Percentiles rank a stretch among this genome's conserved stretches.
These are phyloP conservation scores for Sporothrix sp. DNA, from an alignment of 2,329 filamentous ascomycete genomes.

Conservation along the genomic window DNA sequence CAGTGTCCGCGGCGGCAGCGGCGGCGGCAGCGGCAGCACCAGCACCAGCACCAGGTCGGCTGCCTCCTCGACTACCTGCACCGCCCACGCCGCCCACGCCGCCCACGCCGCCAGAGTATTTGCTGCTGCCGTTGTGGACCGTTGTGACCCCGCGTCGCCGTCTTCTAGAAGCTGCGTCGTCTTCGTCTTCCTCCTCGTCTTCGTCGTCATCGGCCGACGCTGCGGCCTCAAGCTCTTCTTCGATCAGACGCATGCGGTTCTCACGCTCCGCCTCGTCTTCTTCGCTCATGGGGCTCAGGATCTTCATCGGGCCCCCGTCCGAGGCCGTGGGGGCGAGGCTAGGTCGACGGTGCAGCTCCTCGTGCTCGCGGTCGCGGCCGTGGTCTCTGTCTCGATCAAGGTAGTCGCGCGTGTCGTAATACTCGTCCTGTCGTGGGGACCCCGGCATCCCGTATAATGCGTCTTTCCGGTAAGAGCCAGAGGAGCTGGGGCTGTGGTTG, in stretches of 20 bases:
- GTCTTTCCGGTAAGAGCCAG: conserved; percentile 46
- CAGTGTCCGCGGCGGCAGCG: background rate
- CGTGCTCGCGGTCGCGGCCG: background rate
- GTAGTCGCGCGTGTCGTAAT: conserved; percentile 10
- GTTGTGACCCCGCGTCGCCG: conserved; percentile 19
- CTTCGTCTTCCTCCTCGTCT: conserved; percentile 33
- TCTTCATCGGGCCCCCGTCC: conserved; percentile 45
- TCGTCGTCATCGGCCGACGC: conserved; percentile 31
- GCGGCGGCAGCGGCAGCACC: background rate
- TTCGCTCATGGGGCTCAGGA: conserved; percentile 80
- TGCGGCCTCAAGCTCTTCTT: conserved; percentile 24
- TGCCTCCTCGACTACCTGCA: background rate
- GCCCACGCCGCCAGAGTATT: background rate
- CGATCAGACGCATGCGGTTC: conserved; percentile 34
- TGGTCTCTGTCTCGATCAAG: background rate
- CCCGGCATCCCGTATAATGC: conserved; percentile 17
- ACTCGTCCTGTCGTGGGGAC: conserved; percentile 11
- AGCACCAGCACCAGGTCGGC: background rate
- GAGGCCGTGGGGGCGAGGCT: conserved; percentile 3
- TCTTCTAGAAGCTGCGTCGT: conserved; percentile 32
- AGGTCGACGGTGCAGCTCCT: conserved; percentile 3
- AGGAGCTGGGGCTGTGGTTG: conserved; percentile 56
- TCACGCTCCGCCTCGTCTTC: conserved; percentile 58
- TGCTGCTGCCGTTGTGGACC: background rate
- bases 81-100: background rate